Percentiles rank a stretch among this genome's conserved stretches.
These are phyloP conservation scores for Clarireedia monteithiana DNA, from an alignment of 2,329 filamentous ascomycete species.

Conservation along the genomic window DNA sequence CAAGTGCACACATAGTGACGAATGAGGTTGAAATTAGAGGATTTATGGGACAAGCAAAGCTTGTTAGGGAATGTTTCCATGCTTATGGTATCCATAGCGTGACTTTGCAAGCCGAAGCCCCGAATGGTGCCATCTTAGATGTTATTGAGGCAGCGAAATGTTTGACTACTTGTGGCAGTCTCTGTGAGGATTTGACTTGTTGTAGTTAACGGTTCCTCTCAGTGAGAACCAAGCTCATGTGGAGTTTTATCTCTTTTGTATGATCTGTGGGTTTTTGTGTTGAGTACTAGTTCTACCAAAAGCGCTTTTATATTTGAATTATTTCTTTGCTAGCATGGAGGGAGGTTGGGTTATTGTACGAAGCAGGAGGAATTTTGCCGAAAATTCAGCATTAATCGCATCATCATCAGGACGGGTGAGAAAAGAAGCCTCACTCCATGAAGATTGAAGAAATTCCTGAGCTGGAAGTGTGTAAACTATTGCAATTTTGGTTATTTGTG, in stretches of 20 bases:
- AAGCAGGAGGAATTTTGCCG: no score
- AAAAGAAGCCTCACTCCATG: no score
- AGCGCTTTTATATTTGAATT: not conserved
- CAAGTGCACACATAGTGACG: conserved; percentile 61
- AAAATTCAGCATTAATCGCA: no score
- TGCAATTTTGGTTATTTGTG: no score
- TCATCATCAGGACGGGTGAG: no score
- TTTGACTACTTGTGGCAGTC: conserved; percentile 16
- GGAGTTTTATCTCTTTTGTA: not conserved
- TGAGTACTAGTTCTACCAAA: not conserved
- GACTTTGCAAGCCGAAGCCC: conserved; percentile 61
- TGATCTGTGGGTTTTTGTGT: not conserved
- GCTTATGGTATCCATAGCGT: conserved; percentile 66
- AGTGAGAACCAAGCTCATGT: not conserved
- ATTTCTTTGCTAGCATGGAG: not conserved
- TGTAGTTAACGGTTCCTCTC: conserved; percentile 25
- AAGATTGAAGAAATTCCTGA: no score
- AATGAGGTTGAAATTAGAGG: conserved; percentile 45
- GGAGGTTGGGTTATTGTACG: no score
- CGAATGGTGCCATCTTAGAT: conserved; percentile 6
- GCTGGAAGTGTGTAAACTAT: no score
- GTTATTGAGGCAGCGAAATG: conserved; percentile 10
- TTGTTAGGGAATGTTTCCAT: conserved; percentile 61
- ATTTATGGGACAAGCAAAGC: conserved; percentile 54
- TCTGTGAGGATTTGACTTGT: conserved; percentile 19